A percentile compares a stretch with the other conserved stretches of the same genome.
These are phyloP conservation scores for Pleurotus tuoliensis DNA, from an alignment of 768 basidiomycete species.

Conservation along the genomic window DNA sequence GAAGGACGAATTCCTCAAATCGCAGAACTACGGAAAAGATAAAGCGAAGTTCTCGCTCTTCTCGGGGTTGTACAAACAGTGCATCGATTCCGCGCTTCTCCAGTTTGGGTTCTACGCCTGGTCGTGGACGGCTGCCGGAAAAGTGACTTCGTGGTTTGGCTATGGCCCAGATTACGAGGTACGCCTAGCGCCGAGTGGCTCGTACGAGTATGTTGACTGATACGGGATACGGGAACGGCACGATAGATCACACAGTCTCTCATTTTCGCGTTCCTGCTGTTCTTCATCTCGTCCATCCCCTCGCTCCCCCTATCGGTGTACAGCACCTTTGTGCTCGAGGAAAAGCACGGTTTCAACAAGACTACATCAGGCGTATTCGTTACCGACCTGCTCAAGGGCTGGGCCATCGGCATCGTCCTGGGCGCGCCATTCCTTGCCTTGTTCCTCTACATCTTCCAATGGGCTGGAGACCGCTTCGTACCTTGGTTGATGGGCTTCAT, in stretches of 20 bases:
- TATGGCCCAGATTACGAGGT: conserved; percentile 76
- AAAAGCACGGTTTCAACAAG: conserved; percentile 97
- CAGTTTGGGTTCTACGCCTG: conserved; percentile 78
- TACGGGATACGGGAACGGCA: too few relatives aligned
- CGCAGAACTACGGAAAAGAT: conserved; percentile 87
- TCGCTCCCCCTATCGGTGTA: conserved; percentile 77
- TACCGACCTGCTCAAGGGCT: conserved; percentile 77
- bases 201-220: too few relatives aligned
- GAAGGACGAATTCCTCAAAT: conserved; percentile 75
- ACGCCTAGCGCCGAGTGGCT: conserved; percentile 13
- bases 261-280: conserved; percentile 66
- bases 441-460: conserved; percentile 87
- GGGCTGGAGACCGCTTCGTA: conserved; percentile 92
- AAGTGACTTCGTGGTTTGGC: conserved; percentile 45
- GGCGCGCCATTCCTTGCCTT: conserved; percentile 84
- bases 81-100: conserved; percentile 64
- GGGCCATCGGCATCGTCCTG: conserved; percentile 63
- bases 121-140: conserved; percentile 71
- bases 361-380: conserved; percentile 75
- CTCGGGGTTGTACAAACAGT: conserved; percentile 71
- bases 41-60: conserved; percentile 82
- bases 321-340: conserved; percentile 90
- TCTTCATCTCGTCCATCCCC: conserved; percentile 62
- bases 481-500: conserved; percentile 93
- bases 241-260: conserved; percentile 81